phyloP scores from a whole-genome alignment of 2,329 filamentous ascomycete genomes.

The Madurella fahalii region DNA sequence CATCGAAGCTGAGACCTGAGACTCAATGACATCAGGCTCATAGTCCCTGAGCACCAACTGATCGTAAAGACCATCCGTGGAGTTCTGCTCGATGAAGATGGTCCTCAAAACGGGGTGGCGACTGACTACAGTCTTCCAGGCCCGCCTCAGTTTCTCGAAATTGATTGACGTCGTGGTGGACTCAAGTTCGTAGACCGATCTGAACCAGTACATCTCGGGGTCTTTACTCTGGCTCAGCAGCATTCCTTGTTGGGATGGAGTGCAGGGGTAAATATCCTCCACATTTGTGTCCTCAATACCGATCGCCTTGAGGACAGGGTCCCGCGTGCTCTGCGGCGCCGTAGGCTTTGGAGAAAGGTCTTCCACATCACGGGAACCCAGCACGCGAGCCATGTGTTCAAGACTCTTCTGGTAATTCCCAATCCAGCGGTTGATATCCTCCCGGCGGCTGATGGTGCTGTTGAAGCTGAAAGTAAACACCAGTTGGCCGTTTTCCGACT shows the following conservation, averaged over 20 bases:
- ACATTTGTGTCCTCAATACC: conserved; percentile 9
- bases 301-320: neutral
- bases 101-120: conserved; percentile 13
- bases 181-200: conserved; percentile 4
- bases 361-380: neutral
- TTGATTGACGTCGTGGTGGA: neutral
- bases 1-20: neutral
- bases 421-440: conserved; percentile 11
- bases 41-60: conserved; percentile 10
- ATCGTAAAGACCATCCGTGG: conserved; percentile 10
- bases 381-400: conserved; percentile 2
- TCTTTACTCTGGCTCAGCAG: conserved; percentile 11
- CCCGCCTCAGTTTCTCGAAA: neutral
- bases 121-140: conserved; percentile 12
- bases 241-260: conserved; percentile 29
- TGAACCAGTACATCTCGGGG: conserved; percentile 10
- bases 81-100: conserved; percentile 13
- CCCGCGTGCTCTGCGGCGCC: neutral
- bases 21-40: conserved; percentile 7
- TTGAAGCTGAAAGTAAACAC: conserved; percentile 15
- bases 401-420: conserved; percentile 8
- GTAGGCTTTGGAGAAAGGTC: neutral
- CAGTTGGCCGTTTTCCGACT: conserved; percentile 3
- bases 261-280: conserved; percentile 31
- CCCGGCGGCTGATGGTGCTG: conserved; percentile 2